phyloP scores from a whole-genome alignment of 2,329 filamentous ascomycete species.

The Aureobasidium sp. region DNA sequence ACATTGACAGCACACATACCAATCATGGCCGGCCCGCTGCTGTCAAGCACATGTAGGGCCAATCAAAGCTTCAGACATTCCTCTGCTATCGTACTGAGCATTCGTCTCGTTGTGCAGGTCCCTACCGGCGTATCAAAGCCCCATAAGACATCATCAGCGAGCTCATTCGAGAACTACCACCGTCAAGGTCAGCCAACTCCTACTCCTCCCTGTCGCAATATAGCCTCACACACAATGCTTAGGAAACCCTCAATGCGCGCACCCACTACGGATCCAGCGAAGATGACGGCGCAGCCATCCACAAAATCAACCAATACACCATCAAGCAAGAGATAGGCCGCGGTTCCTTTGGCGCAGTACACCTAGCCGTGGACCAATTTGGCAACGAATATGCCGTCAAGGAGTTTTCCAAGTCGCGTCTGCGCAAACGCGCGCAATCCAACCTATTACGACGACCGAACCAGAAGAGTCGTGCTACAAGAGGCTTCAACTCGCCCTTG shows the following conservation, averaged over 20 bases:
- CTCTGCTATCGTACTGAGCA: conserved; percentile 1
- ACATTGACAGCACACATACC: conserved; percentile 35
- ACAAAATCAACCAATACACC: conserved; percentile 89
- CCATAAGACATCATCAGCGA: conserved; percentile 58
- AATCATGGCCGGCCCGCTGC: conserved; percentile 35
- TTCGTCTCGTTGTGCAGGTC: conserved; percentile 39
- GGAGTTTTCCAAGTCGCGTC: conserved; percentile 88
- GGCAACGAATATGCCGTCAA: conserved; percentile 94
- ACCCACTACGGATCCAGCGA: conserved; percentile 83
- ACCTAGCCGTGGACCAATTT: conserved; percentile 82
- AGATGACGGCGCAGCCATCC: conserved; percentile 70
- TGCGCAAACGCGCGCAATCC: conserved; percentile 85
- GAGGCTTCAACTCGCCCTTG: conserved; percentile 57
- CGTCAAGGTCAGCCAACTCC: conserved; percentile 49
- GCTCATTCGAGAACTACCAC: conserved; percentile 53
- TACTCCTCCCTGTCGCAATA: neutral
- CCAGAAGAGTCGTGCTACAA: conserved; percentile 42
- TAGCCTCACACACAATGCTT: conserved; percentile 1
- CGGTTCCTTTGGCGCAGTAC: conserved; percentile 90
- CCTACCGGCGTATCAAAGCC: conserved; percentile 52
- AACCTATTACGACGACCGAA: conserved; percentile 67
- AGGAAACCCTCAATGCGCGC: conserved; percentile 88
- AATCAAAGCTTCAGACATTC: neutral
- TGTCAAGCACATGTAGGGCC: conserved; percentile 44
- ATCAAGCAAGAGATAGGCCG: conserved; percentile 95